Evolutionary conservation across 495 filamentous ascomycete genomes (phyloP), one percentile per base, ranked within the genome.

Genomic region (Penicillium paxilli): DNA sequence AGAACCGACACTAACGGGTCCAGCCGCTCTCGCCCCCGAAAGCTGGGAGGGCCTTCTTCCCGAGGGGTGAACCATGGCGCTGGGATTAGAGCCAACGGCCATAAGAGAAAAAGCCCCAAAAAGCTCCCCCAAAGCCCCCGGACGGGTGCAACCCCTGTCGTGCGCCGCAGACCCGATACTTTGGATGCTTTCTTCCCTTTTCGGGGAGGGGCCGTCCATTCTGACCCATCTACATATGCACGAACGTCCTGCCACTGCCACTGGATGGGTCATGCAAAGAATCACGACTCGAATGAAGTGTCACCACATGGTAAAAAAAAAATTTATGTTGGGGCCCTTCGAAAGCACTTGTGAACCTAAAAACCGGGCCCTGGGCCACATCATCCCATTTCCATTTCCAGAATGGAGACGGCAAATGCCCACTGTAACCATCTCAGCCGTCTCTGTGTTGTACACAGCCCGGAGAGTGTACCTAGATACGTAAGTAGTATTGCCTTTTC

Each of bases 21-120:
- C 49, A 65, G 60, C 59, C 56, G 66, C 50, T 44, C 51, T 62
- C 55, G 55, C 52, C 54, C 49, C 57, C 58, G 51, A 60, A 32
- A 32, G 30, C 30, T 32, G 30, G 30, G 50, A 47, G 26, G 23
- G 33, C 55, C 59, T 41, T 33, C 57, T 73, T 67, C 69, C 71
- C 67, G 69, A 63, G 52, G 46, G 16, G 38, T 65, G 72, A 76
- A 76, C 73, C 73, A 68, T 71, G 69, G 71, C 62, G 64, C 68
- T 70, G 73, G 73, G 69, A 61, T 71, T 52, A 28, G 40, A 54
- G 41, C 56, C 56, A 61, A 68, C 62, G 54, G 54, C 48, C 23
- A 30, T 57, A 51, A 47, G 47, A 28, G 44, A 28, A 44, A 26
- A 11, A 47, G 21, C 26, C 44, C 23, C n/a, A 28, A 32, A 32